These are phyloP conservation scores for Arabidopsis lyrata DNA, from an alignment of 441 rosid species.

Conservation along the genomic window DNA sequence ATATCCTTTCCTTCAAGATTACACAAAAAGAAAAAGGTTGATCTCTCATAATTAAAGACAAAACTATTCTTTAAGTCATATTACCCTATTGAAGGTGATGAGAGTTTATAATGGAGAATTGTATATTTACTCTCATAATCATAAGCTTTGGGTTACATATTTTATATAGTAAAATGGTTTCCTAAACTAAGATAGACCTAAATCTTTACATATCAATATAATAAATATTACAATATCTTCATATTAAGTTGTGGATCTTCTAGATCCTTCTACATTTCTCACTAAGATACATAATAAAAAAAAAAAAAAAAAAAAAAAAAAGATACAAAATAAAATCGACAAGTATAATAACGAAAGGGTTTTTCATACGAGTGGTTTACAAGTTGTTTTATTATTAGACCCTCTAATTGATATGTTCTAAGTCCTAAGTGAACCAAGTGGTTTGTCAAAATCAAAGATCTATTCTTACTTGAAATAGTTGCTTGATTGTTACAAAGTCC, in stretches of 20 bases:
- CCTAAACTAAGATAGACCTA: too few relatives aligned
- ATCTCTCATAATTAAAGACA: constrained; percentile 18
- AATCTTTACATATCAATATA: too few relatives aligned
- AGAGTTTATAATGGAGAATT: too few relatives aligned
- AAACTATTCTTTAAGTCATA: constrained; percentile 5
- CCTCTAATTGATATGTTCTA: neutral
- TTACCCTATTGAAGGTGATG: too few relatives aligned
- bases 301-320: too few relatives aligned
- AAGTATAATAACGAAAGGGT: neutral
- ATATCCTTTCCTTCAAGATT: constrained; percentile 14
- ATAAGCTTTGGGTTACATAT: too few relatives aligned
- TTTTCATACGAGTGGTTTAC: neutral
- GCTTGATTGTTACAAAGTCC: neutral
- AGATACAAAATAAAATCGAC: constrained; percentile 8
- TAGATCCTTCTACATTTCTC: constrained; percentile 6
- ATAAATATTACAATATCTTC: too few relatives aligned
- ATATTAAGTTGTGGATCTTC: too few relatives aligned
- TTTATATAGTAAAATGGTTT: too few relatives aligned
- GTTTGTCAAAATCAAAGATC: neutral
- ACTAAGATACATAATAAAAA: constrained; percentile 13
- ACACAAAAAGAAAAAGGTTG: constrained; percentile 14
- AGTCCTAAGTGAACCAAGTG: neutral
- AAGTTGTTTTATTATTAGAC: neutral
- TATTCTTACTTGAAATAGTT: neutral
- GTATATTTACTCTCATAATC: too few relatives aligned